Conservation (phyloP, 306 rosid species). For the Quercus agrifolia region DNA sequence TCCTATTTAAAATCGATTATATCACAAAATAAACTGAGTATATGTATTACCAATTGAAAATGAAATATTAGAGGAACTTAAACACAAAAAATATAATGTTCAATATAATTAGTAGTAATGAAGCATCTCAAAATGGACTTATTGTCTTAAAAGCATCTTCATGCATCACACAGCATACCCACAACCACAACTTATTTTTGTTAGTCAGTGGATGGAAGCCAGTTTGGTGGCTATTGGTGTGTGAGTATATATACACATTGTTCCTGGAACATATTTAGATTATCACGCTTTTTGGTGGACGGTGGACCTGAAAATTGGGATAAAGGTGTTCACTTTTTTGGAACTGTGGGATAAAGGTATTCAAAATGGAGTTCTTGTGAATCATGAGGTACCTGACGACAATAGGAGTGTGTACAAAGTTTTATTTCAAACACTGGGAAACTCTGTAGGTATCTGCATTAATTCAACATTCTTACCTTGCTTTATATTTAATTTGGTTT, state of each 20-base stretch:
- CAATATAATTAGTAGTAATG: neutral
- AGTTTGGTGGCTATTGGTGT: constrained; percentile 89
- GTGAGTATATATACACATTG: neutral
- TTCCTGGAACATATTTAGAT: constrained; percentile 69
- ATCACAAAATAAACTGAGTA: no score
- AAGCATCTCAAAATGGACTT: constrained; percentile 44
- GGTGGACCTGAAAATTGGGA: constrained; percentile 77
- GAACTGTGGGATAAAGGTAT: constrained; percentile 39
- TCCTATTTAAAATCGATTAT: no score
- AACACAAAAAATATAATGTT: no score
- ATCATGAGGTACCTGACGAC: constrained; percentile 40
- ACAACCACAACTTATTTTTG: constrained; percentile 65
- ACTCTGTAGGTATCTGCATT: constrained; percentile 51
- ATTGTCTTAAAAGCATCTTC: constrained; percentile 66
- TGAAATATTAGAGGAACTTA: no score
- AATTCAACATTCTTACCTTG: constrained; percentile 11
- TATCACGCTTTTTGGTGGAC: constrained; percentile 57
- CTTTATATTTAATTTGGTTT: constrained; percentile 9
- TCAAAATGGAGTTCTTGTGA: constrained; percentile 54
- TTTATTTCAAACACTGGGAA: constrained; percentile 61
- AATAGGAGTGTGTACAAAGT: constrained; percentile 55
- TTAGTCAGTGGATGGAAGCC: constrained; percentile 77
- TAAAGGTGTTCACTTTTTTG: constrained; percentile 45
- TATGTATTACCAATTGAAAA: no score
- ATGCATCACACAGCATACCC: constrained; percentile 55